Conservation (phyloP, 2,329 filamentous ascomycete genomes). For the Colletotrichum sublineola region DNA sequence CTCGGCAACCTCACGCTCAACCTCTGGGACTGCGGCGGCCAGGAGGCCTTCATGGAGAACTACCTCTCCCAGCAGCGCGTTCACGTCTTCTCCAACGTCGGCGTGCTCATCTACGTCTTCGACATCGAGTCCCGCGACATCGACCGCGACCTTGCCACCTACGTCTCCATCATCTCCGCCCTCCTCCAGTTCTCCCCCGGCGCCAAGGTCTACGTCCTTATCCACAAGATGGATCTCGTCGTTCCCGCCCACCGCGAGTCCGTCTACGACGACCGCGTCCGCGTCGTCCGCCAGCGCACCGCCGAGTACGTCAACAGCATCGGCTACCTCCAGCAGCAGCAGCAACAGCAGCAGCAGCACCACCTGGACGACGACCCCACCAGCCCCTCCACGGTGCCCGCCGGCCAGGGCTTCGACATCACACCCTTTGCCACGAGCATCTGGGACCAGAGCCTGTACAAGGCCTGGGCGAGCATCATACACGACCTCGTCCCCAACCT, state of each 20-base stretch:
- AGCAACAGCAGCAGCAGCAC: constrained; percentile 16
- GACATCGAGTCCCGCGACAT: constrained; percentile 97
- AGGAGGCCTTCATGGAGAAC: constrained; percentile 99
- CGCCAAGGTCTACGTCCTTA: constrained; percentile 91
- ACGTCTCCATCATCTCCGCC: constrained; percentile 89
- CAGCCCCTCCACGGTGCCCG: constrained; percentile 43
- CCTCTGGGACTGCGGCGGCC: constrained; percentile 98
- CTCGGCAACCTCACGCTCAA: constrained; percentile 97
- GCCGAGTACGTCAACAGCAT: constrained; percentile 63
- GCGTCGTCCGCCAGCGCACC: constrained; percentile 82
- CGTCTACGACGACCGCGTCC: constrained; percentile 87
- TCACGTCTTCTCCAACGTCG: constrained; percentile 96
- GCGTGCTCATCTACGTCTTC: constrained; percentile 98
- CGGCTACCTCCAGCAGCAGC: constrained; percentile 45
- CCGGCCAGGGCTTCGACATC: constrained; percentile 70
- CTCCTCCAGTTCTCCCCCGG: constrained; percentile 84
- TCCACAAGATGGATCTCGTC: constrained; percentile 99
- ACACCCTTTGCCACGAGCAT: constrained; percentile 96
- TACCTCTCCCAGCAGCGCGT: constrained; percentile 95
- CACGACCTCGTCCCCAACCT: constrained; percentile 98
- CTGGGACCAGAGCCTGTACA: constrained; percentile 98
- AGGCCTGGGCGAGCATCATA: constrained; percentile 98
- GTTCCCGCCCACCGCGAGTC: constrained; percentile 82
- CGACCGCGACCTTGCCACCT: constrained; percentile 91
- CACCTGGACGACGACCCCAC: constrained; percentile 35